These are phyloP conservation scores for Monosiga brevicollis DNA, from an alignment of 78 protist species.

Conservation along the genomic window DNA sequence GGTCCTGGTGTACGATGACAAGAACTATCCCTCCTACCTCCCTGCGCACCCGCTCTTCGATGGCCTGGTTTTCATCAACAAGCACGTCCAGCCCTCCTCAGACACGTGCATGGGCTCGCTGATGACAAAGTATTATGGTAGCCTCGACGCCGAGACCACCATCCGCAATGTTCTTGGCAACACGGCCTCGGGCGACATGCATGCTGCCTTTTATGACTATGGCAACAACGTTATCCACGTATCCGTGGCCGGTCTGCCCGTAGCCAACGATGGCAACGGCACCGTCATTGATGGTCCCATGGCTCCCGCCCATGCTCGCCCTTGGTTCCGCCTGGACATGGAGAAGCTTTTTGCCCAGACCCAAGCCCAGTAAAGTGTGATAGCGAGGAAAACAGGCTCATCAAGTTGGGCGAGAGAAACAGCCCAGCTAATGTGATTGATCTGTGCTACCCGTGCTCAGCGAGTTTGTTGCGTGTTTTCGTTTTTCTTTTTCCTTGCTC, in stretches of 20 bases:
- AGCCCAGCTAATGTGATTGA: too few species aligned
- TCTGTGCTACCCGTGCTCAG: too few species aligned
- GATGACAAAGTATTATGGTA: conserved; percentile 28
- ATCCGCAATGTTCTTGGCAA: conserved; percentile 3
- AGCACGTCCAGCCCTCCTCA: conserved; percentile 30
- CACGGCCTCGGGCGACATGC: not conserved
- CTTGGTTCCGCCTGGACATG: not conserved
- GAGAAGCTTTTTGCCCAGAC: not conserved
- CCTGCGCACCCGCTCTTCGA: not conserved
- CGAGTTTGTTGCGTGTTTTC: too few species aligned
- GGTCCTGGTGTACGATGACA: conserved; percentile 42
- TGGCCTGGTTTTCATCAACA: conserved; percentile 36
- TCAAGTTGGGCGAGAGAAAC: too few species aligned
- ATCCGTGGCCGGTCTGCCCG: too few species aligned
- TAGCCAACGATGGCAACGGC: too few species aligned
- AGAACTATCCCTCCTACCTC: conserved; percentile 23
- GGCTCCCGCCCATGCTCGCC: not conserved
- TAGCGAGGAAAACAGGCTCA: too few species aligned
- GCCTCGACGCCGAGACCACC: conserved; percentile 18
- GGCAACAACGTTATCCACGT: not conserved
- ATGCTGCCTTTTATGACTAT: not conserved
- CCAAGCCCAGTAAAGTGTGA: too few species aligned
- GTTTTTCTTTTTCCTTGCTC: too few species aligned
- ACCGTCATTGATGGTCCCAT: too few species aligned
- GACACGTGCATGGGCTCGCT: conserved; percentile 26